A percentile compares a stretch with the other conserved stretches of the same genome.
These are phyloP conservation scores for Cucurbita ficifolia DNA, from an alignment of 306 rosid species.

Conservation along the genomic window DNA sequence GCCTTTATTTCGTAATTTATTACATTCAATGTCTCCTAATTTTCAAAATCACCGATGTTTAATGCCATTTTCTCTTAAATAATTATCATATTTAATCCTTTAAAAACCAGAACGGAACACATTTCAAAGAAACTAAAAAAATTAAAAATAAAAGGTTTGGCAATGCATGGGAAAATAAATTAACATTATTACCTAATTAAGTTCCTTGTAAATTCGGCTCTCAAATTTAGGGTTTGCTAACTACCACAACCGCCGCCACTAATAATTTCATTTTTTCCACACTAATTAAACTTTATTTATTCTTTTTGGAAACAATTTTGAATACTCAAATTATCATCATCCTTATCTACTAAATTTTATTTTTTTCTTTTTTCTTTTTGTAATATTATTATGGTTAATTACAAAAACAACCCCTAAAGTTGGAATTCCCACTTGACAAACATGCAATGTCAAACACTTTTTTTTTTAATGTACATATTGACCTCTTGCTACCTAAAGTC, in stretches of 20 bases:
- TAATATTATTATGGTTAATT: no score
- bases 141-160: not conserved
- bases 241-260: not conserved
- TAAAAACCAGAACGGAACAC: no score
- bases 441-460: not conserved
- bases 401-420: no score
- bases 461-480: not conserved
- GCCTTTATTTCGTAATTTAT: not conserved
- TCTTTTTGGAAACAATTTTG: not conserved
- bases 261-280: not conserved
- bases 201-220: not conserved
- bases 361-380: not conserved
- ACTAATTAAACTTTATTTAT: not conserved
- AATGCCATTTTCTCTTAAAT: not conserved
- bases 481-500: not conserved
- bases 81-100: no score
- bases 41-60: not conserved
- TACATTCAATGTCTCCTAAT: not conserved
- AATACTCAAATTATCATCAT: not conserved
- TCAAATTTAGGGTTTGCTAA: not conserved
- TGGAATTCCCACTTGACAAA: not conserved
- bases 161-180: slow-evolving; percentile 12
- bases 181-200: not conserved
- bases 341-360: not conserved
- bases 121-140: not conserved